These are phyloP conservation scores for Cephaloascus albidus DNA, from an alignment of 805 yeast species.

Conservation along the genomic window DNA sequence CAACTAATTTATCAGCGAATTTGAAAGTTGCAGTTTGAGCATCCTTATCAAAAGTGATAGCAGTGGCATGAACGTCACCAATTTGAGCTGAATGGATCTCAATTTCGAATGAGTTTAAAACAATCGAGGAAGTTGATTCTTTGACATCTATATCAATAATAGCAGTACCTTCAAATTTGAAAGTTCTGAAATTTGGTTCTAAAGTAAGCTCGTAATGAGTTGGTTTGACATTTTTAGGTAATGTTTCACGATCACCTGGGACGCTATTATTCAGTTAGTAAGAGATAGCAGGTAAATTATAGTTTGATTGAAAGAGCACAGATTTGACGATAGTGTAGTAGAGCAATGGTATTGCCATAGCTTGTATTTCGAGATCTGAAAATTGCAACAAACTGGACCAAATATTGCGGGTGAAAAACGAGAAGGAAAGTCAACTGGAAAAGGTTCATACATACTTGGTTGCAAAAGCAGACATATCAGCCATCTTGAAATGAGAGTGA, in stretches of 20 bases:
- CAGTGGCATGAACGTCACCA: slow-evolving; percentile 10
- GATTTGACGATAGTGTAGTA: background rate
- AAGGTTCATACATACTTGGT: slow-evolving; percentile 1
- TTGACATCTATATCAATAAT: slow-evolving; percentile 45
- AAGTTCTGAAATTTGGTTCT: slow-evolving; percentile 39
- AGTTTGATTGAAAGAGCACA: background rate
- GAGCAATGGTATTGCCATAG: background rate
- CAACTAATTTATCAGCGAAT: slow-evolving; percentile 18
- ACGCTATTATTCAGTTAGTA: slow-evolving; percentile 1
- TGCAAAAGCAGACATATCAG: background rate
- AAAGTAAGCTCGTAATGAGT: slow-evolving; percentile 27
- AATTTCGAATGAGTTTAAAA: slow-evolving; percentile 58
- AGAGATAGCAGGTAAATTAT: background rate
- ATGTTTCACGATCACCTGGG: slow-evolving; percentile 24
- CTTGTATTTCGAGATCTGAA: no score
- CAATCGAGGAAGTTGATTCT: slow-evolving; percentile 34
- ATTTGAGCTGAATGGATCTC: slow-evolving; percentile 42
- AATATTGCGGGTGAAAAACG: no score
- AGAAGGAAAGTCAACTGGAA: no score
- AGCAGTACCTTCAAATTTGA: slow-evolving; percentile 49
- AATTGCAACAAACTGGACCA: no score
- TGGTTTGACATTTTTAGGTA: slow-evolving; percentile 33
- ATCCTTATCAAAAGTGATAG: slow-evolving; percentile 22
- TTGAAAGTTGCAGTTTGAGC: slow-evolving; percentile 29
- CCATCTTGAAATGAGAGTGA: background rate